Base-by-base conservation (phyloP, 805 yeast species). In the Pichia occidentalis region DNA sequence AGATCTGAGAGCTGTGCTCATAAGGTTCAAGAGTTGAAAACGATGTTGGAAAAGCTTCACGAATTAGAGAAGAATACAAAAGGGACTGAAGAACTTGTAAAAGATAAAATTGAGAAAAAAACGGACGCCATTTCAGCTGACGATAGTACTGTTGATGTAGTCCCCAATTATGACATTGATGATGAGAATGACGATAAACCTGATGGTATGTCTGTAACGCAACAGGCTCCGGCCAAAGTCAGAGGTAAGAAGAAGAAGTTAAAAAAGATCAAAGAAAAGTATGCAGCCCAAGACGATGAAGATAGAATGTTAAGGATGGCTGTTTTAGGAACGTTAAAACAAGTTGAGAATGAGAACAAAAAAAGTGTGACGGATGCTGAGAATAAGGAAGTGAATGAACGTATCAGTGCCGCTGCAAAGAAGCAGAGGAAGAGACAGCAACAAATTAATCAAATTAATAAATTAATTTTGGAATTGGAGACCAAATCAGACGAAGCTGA, bases 281-380 rank as follows among this genome's bases (percentile, higher is more conserved):
- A 90, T 53, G 85, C 79, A 3, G 87, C 82, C 43, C 97, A 90
- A 60, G 97, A 90, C 56, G 96, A 85, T 36, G 92, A 84, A 40
- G 97, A 90, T 51, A 72, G 87, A 39, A 51, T 61, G 32, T 50
- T 80, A 40, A 70, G 94, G 47, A 77, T 90, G 83, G 77, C 81
- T 42, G 84, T 82, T 2, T 62, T 90, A 29, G 97, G 97, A 4
- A 84, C 95, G 0, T 64, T 85, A 52, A 86, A 85, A 47, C 77
- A 74, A 45, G 62, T 61, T 4, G 65, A 70, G 34, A 34, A 46
- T 19, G 29, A 29, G 7, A 36, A 43, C 5, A 23, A 52, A 44
- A 25, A 44, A 10, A 26, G 25, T 12, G 46, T 42, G 36, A 25
- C 34, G n/a, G 18, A 25, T 20, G 24, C 22, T 4, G 29, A 17